Percentiles rank a stretch among this genome's conserved stretches.
phyloP scores from a whole-genome alignment of 2,329 filamentous ascomycete species.

The Fusarium abutilonis region DNA sequence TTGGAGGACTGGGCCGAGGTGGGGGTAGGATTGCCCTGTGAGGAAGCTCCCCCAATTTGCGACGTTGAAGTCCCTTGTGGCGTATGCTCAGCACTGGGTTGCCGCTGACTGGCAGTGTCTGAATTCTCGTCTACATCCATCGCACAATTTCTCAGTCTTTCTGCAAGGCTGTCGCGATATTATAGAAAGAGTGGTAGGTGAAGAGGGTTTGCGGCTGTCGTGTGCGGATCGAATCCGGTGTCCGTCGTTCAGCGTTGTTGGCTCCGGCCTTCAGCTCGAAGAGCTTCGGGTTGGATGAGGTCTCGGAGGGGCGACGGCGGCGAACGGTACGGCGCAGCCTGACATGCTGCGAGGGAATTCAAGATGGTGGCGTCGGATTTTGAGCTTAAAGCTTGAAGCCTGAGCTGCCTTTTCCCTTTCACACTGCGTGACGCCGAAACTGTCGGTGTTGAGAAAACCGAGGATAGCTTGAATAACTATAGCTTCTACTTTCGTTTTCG shows the following conservation, averaged over 20 bases:
- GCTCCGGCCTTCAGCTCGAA: conserved; percentile 32
- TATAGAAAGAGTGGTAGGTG: neutral
- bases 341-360: conserved; percentile 43
- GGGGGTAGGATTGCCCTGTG: conserved; percentile 47
- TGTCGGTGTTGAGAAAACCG: neutral
- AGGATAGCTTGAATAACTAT: conserved; percentile 17
- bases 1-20: conserved; percentile 45
- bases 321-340: conserved; percentile 36
- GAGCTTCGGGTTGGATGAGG: conserved; percentile 26
- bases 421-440: neutral
- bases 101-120: conserved; percentile 45
- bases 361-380: conserved; percentile 24
- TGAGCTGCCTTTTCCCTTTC: conserved; percentile 1
- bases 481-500: conserved; percentile 19
- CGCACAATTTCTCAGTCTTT: conserved; percentile 14
- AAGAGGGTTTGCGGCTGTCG: conserved; percentile 6
- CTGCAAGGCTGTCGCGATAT: conserved; percentile 16
- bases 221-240: conserved; percentile 6
- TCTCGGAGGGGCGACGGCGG: conserved; percentile 36
- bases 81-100: conserved; percentile 49
- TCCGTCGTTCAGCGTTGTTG: conserved; percentile 16
- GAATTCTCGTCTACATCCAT: conserved; percentile 51
- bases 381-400: conserved; percentile 18
- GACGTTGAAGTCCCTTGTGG: conserved; percentile 45
- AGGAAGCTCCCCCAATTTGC: conserved; percentile 36